These are phyloP conservation scores for Phytophthora tubulina DNA, from an alignment of 352 stramenopile species.

Conservation along the genomic window DNA sequence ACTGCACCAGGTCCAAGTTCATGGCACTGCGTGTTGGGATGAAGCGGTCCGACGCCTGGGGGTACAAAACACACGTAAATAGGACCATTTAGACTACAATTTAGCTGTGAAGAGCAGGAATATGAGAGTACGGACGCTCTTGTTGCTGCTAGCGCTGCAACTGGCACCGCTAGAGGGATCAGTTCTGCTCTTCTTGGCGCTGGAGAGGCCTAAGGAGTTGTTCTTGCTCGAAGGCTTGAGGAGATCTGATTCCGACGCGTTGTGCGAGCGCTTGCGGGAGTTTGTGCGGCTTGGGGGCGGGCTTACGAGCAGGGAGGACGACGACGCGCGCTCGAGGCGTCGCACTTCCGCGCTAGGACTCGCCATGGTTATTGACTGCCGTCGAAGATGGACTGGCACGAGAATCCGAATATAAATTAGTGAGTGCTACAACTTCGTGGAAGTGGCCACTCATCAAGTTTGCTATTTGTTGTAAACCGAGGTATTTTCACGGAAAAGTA, in stretches of 20 bases:
- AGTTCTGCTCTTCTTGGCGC: slow-evolving; percentile 49
- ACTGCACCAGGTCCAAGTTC: slow-evolving; percentile 86
- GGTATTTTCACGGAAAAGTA: background rate
- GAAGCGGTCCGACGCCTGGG: slow-evolving; percentile 76
- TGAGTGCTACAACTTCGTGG: background rate
- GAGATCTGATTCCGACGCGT: slow-evolving; percentile 33
- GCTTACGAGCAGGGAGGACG: slow-evolving; percentile 28
- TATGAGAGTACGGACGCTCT: slow-evolving; percentile 36
- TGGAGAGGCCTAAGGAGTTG: slow-evolving; percentile 21
- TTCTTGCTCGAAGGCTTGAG: slow-evolving; percentile 36
- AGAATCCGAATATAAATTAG: background rate
- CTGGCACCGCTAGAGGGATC: slow-evolving; percentile 19
- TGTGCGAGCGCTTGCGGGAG: slow-evolving; percentile 41
- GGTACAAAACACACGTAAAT: slow-evolving; percentile 13
- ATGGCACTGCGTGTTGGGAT: slow-evolving; percentile 89
- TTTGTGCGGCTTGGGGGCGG: slow-evolving; percentile 22
- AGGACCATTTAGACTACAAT: slow-evolving; percentile 19
- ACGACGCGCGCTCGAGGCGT: slow-evolving; percentile 18
- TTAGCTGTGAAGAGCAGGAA: background rate
- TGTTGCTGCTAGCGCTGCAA: slow-evolving; percentile 32
- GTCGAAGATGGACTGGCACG: slow-evolving; percentile 16
- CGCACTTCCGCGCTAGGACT: slow-evolving; percentile 32
- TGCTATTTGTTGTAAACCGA: slow-evolving; percentile 7
- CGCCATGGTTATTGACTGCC: slow-evolving; percentile 28
- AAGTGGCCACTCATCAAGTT: background rate